Base-by-base conservation (phyloP, 148 eudicot genomes). In the Arctostaphylos glauca region DNA sequence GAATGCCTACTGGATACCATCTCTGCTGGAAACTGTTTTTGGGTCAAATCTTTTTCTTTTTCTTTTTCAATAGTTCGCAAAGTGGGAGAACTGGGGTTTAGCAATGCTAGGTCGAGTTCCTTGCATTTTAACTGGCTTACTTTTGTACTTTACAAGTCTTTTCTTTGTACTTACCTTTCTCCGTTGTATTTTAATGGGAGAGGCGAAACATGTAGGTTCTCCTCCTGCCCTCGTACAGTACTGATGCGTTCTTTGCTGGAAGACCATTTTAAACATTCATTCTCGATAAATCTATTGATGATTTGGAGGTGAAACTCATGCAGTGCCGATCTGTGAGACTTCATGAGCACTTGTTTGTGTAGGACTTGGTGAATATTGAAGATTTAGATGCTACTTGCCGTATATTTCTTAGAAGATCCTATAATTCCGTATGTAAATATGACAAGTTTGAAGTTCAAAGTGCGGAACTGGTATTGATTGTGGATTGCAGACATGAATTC, bases 1-100 rank as follows among this genome's bases (percentile, higher is more conserved):
- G 44, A 52, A 54, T 3, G 64, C 44, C 31, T 6, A 9, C 31
- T 18, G 64, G 25, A 81, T 88, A 82, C 71, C 50, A 52, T 70
- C 66, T 70, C 47, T 38, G 56, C 52, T 10, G 44, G 52, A 15
- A 77, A 48, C 75, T 67, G 60, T 9, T 67, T 66, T 68, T 14
- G 15, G 75, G 18, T 38, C 47, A 3, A 4, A 60, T 49, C 25
- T 25, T 68, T 68, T n/a, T 70, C 25, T 25, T 68, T 68, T n/a
- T 70, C 31, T 31, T 9, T 52, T 50, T 53, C 46, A 14, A 6
- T 31, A 3, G 15, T 48, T 12, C 3, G 9, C 9, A 19, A 52
- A 21, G 55, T 10, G 2, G 73, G 31, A 21, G 41, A 43, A 80
- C 14, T 14, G 31, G 52, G 43, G 44, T 43, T 60, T 68, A 14